Evolutionary conservation across 163 green algal genomes (phyloP), one percentile per base, ranked within the genome.

Genomic region (Scenedesmus sp.): DNA sequence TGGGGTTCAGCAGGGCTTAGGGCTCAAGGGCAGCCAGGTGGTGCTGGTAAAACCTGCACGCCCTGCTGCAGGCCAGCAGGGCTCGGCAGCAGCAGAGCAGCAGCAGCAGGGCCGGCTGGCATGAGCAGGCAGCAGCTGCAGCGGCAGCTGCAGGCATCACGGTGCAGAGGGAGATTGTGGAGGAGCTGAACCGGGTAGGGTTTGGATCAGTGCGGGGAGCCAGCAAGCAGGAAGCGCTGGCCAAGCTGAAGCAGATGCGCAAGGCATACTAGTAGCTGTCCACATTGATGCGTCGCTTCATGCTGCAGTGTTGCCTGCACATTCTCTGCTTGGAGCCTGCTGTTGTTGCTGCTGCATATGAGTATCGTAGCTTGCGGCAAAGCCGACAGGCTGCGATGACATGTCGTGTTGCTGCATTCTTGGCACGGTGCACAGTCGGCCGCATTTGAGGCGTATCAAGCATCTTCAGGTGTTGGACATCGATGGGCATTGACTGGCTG

Each of bases 161-260:
- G 15, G 81, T 42, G 51, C 81, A 86, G 81, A 43, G 33, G 24
- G 81, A 86, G 37, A 70, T 76, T 12, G 49, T 26, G 80, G 24
- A 86, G 43, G 80, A 56, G 43, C 43, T 86, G 80, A 44, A 51
- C 0, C n/a, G 49, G 44, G 40, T n/a, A 42, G 40, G 81, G 40
- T 46, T 72, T 49, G 37, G 85, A 12, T 5, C 72, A 65, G 56
- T 49, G n/a, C 30, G 37, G 20, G 59, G 53, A 40, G 51, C 72
- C 26, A 81, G 22, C 20, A 56, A 80, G 83, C 56, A 81, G 83
- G 51, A 81, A 59, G 22, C 81, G 59, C n/a, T 81, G 44, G 51
- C 51, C 12, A 61, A 81, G 83, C 59, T 88, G 22, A 35, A 44
- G 37, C 83, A 88, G 59, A 30, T 88, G 35, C 83, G 72, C 22